Evolutionary conservation across 164 flowering plant species (phyloP), one percentile per base, ranked within the genome.

Genomic region (Annona squamosa): DNA sequence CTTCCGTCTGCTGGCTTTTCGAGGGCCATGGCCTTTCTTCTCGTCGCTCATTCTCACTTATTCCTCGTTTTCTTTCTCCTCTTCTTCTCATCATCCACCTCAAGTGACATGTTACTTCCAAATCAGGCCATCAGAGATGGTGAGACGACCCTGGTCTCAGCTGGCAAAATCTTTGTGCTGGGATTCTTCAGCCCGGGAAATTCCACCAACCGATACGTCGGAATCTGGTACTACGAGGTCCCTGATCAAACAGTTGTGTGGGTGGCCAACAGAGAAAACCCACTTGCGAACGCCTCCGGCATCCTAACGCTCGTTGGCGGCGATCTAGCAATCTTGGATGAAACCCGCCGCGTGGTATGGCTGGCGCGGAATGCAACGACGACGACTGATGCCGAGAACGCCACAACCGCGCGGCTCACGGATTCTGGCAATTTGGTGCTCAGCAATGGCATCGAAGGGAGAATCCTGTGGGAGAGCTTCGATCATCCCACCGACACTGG

Each of bases 381-480:
- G n/a, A 7, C 72, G 18, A 3, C 46, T 16, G 41, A 0, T 19
- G 43, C 65, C 1, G 37, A 57, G 17, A 61, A 41, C 42, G 70
- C 81, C 5, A 62, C 80, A 9, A 47, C 77, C 41, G 80, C 80
- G 0, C 42, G 61, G 18, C 73, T 82, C 17, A 52, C 47, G 44
- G 83, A 82, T 43, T 9, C 65, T 12, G 85, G 85, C 12, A 78
- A 80, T 46, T 37, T 83, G 12, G 64, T 77, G 2, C 46, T 68
- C 46, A 69, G 63, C 69, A 63, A 62, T 10, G 63, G 37, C 4
- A 67, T 44, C 46, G 19, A 66, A 1, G 5, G 26, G 3, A 68
- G 26, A 37, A 0, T 47, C 6, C 4, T 77, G 18, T 86, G 84
- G 82, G 71, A 84, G 69, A 85, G 85, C 71, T 84, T 84, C 70